A percentile compares a stretch with the other conserved stretches of the same genome.
Conservation (phyloP, 192 early-diverging fungal genomes). For the Gaertneriomyces sp. region DNA sequence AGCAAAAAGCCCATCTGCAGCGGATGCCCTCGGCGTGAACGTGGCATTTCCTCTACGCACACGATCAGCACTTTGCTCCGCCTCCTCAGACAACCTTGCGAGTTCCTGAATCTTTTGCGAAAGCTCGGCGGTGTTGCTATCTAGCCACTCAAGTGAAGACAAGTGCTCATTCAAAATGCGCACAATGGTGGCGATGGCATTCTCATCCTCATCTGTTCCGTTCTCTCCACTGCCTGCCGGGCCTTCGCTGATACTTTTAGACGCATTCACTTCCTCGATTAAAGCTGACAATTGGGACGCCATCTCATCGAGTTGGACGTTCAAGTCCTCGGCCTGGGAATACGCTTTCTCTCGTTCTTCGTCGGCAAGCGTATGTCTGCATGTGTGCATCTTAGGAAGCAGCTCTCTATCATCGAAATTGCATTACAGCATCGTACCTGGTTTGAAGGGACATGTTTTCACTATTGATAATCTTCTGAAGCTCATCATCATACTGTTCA, state of each 20-base stretch:
- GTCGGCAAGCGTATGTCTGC: constrained; percentile 58
- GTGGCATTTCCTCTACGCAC: constrained; percentile 26
- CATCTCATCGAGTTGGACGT: constrained; percentile 85
- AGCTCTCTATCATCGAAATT: constrained; percentile 17
- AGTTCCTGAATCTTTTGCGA: constrained; percentile 56
- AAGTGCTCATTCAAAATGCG: constrained; percentile 89
- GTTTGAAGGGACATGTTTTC: constrained; percentile 18
- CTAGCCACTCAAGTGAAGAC: constrained; percentile 91
- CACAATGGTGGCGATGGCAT: constrained; percentile 72
- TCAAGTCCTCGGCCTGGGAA: constrained; percentile 78
- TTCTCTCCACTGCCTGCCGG: constrained; percentile 9
- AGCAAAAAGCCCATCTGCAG: too few species aligned
- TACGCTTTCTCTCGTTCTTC: constrained; percentile 84
- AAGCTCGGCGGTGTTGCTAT: constrained; percentile 57
- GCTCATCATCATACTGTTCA: constrained; percentile 74
- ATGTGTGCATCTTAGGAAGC: constrained; percentile 66
- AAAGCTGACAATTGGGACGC: constrained; percentile 69
- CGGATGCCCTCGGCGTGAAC: too few species aligned
- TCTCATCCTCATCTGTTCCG: constrained; percentile 27
- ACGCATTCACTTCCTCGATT: constrained; percentile 83
- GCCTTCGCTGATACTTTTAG: constrained; percentile 31
- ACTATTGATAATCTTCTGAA: constrained; percentile 36
- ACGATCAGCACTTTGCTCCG: constrained; percentile 31
- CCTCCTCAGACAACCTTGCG: constrained; percentile 29
- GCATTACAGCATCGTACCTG: constrained; percentile 9